Percentiles rank a stretch among this genome's conserved stretches.
These are phyloP conservation scores for Tolypocladium nubicola DNA, from an alignment of 2,329 filamentous ascomycete species.

Conservation along the genomic window DNA sequence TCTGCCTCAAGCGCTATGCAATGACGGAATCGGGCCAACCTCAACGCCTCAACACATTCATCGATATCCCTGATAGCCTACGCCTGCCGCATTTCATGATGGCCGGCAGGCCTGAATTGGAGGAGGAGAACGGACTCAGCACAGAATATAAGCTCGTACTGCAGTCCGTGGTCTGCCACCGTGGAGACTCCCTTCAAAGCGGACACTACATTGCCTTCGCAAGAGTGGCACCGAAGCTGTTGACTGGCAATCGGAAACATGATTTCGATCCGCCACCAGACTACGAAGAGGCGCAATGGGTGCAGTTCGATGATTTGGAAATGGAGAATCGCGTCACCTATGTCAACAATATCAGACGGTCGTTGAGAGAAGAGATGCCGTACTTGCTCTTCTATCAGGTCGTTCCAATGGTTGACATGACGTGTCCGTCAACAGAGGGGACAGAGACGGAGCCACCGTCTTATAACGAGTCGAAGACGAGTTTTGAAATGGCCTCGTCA, in stretches of 20 bases:
- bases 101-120: conserved; percentile 59
- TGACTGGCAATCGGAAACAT: conserved; percentile 48
- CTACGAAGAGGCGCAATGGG: conserved; percentile 69
- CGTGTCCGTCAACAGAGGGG: conserved; percentile 34
- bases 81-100: conserved; percentile 83
- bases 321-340: conserved; percentile 58
- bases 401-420: conserved; percentile 68
- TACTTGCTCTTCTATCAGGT: conserved; percentile 96
- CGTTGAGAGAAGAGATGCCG: conserved; percentile 77
- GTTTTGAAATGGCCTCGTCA: conserved; percentile 21
- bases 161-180: conserved; percentile 87
- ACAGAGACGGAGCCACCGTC: conserved; percentile 44
- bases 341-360: conserved; percentile 67
- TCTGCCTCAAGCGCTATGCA: conserved; percentile 81
- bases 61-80: conserved; percentile 77
- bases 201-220: conserved; percentile 89
- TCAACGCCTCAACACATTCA: conserved; percentile 64
- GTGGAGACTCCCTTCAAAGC: conserved; percentile 73
- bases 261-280: conserved; percentile 49
- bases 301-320: conserved; percentile 81
- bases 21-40: conserved; percentile 60
- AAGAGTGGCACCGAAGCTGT: conserved; percentile 54
- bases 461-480: conserved; percentile 42
- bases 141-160: conserved; percentile 90
- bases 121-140: conserved; percentile 54